Conservation (phyloP, 495 filamentous ascomycete species). For the Aspergillus baeticus region DNA sequence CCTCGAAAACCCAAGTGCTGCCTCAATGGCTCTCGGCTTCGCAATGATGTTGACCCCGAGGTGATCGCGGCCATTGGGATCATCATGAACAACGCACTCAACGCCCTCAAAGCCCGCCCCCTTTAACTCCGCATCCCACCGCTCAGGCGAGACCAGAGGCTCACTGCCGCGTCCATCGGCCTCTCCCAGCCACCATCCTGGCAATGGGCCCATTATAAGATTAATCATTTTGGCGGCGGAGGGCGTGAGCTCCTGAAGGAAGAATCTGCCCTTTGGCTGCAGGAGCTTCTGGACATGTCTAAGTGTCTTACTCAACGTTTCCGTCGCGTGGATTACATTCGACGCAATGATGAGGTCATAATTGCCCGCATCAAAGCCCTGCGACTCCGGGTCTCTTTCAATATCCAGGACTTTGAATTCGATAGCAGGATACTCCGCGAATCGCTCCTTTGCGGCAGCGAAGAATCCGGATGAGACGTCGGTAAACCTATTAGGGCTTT, state of each 20-base stretch:
- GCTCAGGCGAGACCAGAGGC: neutral
- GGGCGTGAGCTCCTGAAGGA: slow-evolving; percentile 25
- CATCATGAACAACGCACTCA: slow-evolving; percentile 4
- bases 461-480: slow-evolving; percentile 53
- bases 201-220: slow-evolving; percentile 9
- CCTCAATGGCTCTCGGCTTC: neutral
- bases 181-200: slow-evolving; percentile 4
- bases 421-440: slow-evolving; percentile 38
- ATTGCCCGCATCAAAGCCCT: slow-evolving; percentile 43
- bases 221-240: slow-evolving; percentile 5
- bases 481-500: slow-evolving; percentile 12
- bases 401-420: slow-evolving; percentile 49
- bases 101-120: neutral
- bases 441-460: slow-evolving; percentile 42
- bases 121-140: neutral
- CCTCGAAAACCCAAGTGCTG: neutral
- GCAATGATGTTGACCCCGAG: slow-evolving; percentile 3
- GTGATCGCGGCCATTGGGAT: neutral
- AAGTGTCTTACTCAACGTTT: slow-evolving; percentile 36
- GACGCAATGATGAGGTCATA: slow-evolving; percentile 56
- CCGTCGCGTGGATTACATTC: slow-evolving; percentile 53
- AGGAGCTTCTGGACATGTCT: slow-evolving; percentile 37
- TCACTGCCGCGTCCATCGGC: neutral
- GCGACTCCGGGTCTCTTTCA: slow-evolving; percentile 40
- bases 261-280: slow-evolving; percentile 21